phyloP scores from a whole-genome alignment of 352 stramenopile genomes.

The Phytophthora ohioensis region DNA sequence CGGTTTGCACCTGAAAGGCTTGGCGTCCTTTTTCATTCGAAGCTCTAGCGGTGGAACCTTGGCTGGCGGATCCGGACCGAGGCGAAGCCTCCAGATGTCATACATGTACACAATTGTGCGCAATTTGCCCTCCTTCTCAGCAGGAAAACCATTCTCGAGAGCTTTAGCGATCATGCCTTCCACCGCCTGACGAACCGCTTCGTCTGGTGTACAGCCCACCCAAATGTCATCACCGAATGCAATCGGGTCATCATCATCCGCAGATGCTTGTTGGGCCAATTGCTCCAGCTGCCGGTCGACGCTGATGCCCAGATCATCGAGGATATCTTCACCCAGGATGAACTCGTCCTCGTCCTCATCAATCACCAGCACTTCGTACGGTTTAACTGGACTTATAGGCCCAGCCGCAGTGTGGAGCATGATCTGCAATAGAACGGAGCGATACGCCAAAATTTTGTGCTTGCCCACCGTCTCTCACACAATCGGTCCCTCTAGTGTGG shows the following conservation, averaged over 20 bases:
- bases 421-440: slow-evolving; percentile 10
- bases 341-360: slow-evolving; percentile 20
- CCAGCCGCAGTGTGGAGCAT: slow-evolving; percentile 13
- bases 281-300: slow-evolving; percentile 15
- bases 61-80: background rate
- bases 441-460: slow-evolving; percentile 1
- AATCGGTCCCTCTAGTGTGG: slow-evolving; percentile 5
- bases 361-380: slow-evolving; percentile 14
- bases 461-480: slow-evolving; percentile 17
- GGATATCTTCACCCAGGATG: slow-evolving; percentile 18
- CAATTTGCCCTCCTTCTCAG: background rate
- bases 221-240: background rate
- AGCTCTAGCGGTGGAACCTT: slow-evolving; percentile 6
- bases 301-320: slow-evolving; percentile 16
- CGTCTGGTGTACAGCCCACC: background rate
- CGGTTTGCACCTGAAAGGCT: background rate
- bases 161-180: slow-evolving; percentile 8
- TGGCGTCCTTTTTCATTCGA: background rate
- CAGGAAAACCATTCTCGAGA: slow-evolving; percentile 7
- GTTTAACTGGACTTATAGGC: slow-evolving; percentile 8
- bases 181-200: slow-evolving; percentile 2
- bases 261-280: slow-evolving; percentile 5
- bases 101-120: background rate
- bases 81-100: background rate
- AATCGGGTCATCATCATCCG: slow-evolving; percentile 16